A percentile compares a stretch with the other conserved stretches of the same genome.
phyloP scores from a whole-genome alignment of 768 basidiomycete genomes.

The Boletus bicolor region DNA sequence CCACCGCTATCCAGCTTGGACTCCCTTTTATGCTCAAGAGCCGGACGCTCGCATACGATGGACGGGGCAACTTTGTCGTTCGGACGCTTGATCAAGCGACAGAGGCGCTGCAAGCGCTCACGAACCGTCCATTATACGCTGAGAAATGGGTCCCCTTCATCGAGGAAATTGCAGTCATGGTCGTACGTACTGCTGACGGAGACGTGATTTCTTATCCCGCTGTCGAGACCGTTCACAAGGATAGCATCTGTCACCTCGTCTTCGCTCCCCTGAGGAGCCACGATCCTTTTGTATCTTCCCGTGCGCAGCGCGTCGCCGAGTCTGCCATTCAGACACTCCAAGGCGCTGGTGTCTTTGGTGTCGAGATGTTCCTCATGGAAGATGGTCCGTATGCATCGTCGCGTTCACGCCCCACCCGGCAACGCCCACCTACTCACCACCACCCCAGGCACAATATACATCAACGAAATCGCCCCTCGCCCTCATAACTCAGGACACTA shows the following conservation, averaged over 20 bases:
- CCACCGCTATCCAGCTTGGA: slow-evolving; percentile 59
- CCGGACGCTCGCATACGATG: slow-evolving; percentile 94
- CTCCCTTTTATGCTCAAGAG: slow-evolving; percentile 95
- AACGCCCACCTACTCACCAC: neutral
- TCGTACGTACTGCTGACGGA: slow-evolving; percentile 75
- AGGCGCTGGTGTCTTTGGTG: slow-evolving; percentile 94
- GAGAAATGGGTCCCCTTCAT: slow-evolving; percentile 90
- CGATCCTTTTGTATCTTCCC: slow-evolving; percentile 50
- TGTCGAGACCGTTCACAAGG: slow-evolving; percentile 93
- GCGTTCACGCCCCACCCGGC: neutral
- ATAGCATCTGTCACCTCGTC: slow-evolving; percentile 91
- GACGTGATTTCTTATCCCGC: slow-evolving; percentile 81
- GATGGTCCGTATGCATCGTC: slow-evolving; percentile 54
- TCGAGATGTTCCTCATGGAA: slow-evolving; percentile 94
- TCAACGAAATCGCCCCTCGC: slow-evolving; percentile 97
- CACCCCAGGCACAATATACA: slow-evolving; percentile 60
- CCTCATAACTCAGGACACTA: slow-evolving; percentile 99
- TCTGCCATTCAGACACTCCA: slow-evolving; percentile 70
- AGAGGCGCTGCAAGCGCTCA: slow-evolving; percentile 52
- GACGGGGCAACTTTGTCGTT: slow-evolving; percentile 86
- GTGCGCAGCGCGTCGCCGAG: slow-evolving; percentile 76
- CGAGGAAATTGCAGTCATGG: slow-evolving; percentile 96
- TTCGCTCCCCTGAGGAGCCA: slow-evolving; percentile 76
- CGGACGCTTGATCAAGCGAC: slow-evolving; percentile 48
- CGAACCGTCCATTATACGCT: slow-evolving; percentile 78